Evolutionary conservation across 192 early-diverging fungal genomes (phyloP), one percentile per base, ranked within the genome.

Genomic region (Borealophlyctis nickersoniae): DNA sequence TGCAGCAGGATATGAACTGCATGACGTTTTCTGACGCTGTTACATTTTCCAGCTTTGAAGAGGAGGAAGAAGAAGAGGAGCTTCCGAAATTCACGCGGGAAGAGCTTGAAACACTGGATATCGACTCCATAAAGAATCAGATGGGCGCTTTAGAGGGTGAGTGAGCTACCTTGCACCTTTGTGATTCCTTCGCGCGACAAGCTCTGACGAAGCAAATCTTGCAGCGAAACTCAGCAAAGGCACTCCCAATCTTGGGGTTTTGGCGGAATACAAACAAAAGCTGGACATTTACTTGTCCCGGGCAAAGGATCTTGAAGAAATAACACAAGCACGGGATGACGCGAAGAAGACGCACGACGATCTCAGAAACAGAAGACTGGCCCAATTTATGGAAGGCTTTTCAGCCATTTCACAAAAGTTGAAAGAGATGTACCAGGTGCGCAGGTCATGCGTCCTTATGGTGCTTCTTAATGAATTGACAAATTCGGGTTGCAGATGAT

Each of bases 381-480:
- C 89, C 30, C 90, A 94, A 79, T 99, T 99, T 65, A 97, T 98
- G 94, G 81, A 82, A 16, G 94, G 97, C 2, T 99, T 98, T 72
- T 91, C 85, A 29, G 76, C 83, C 13, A 98, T 99, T 35, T 97
- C 97, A 19, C 81, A 88, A 66, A 89, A 93, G 71, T 78, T 99
- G 32, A 99, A 99, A 79, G 97, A 99, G 73, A 99, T 99, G 94
- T 98, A 99, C 77, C 94, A 97, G 80, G 88, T 89, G 58, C 36
- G 54, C 27, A 31, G n/a, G n/a, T 45, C 9, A 45, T 45, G 39
- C 39, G 39, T 45, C 19, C 9, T 45, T 45, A 45, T 45, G 39
- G 39, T 13, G 7, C 39, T 13, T 45, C 19, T 45, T n/a, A n/a
- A n/a, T n/a, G n/a, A n/a, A n/a, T n/a, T n/a, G n/a, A n/a, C n/a